Base-by-base conservation (phyloP, 1,139 yeast species). In the Pichia sp. region DNA sequence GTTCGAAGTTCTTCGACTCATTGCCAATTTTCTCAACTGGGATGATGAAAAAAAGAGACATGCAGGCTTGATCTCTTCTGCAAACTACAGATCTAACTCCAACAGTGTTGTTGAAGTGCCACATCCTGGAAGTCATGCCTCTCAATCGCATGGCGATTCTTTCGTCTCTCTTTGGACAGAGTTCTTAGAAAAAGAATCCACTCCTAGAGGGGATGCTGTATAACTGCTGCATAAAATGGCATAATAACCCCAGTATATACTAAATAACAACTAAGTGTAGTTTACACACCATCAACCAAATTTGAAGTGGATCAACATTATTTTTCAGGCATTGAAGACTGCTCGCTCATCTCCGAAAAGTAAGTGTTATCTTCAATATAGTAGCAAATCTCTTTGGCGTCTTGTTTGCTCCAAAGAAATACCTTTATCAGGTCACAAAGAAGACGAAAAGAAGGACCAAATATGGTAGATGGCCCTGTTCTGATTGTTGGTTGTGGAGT, bases 101-200 rank as follows among this genome's bases (percentile, higher is more conserved):
- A 62, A 58, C 40, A 63, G 67, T 56, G 62, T 62, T 11, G 52
- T 64, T 26, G 68, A 66, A 41, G 70, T 63, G 7, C 66, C 67
- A 64, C 55, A 64, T 63, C 57, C 57, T 16, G 54, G 52, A 4
- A 47, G 52, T 16, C 55, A 58, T 6, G 59, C 59, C 70, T 73
- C 51, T 59, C 90, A 86, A 59, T 50, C 59, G 5, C 59, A 59
- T 70, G 73, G 51, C 61, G 92, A 87, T 60, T 87, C 93, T 55
- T 87, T 90, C 70, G 90, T 89, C 30, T 84, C 93, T 1, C 72
- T 87, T 57, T 90, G 96, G 92, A 90, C 97, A 0, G 97, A 90
- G 57, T 90, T 84, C 63, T 74, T 90, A 59, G 97, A 90, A 63
- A 85, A 86, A 61, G 96, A 90, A 54, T 64, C 70, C 13, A 67